Evolutionary conservation across 2,329 filamentous ascomycete species (phyloP).

Genomic region (Myrmaecium sp.): DNA sequence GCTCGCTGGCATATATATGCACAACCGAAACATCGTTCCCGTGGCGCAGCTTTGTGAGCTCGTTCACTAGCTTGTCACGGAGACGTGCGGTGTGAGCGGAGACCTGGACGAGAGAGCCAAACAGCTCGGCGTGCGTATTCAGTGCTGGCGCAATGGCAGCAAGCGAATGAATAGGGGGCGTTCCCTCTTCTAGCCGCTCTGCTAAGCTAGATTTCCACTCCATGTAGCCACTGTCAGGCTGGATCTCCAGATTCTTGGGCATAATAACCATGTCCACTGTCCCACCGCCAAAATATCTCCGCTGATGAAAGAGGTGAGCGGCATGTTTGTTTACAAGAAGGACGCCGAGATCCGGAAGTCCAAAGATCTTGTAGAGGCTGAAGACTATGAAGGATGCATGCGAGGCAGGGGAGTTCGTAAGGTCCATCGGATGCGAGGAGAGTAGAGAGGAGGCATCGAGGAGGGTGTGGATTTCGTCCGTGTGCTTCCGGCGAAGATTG

Average conservation of each 20-base stretch:
- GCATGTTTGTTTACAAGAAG: conserved; percentile 64
- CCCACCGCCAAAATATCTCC: conserved; percentile 53
- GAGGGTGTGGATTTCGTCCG: conserved; percentile 42
- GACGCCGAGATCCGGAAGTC: conserved; percentile 80
- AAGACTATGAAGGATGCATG: conserved; percentile 75
- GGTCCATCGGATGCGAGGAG: conserved; percentile 59
- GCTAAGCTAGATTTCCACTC: conserved; percentile 38
- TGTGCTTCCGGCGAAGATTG: conserved; percentile 6
- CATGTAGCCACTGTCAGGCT: conserved; percentile 35
- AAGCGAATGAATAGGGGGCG: conserved; percentile 47
- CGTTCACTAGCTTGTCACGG: conserved; percentile 30
- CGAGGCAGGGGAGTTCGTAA: conserved; percentile 38
- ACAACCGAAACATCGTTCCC: conserved; percentile 34
- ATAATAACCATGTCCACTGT: conserved; percentile 45
- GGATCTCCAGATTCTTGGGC: too few relatives aligned
- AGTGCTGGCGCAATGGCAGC: conserved; percentile 45
- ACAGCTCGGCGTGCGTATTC: conserved; percentile 37
- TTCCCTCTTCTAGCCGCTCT: conserved; percentile 50
- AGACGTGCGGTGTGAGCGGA: conserved; percentile 41
- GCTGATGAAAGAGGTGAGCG: conserved; percentile 42
- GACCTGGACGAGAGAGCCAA: conserved; percentile 40
- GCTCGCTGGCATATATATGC: too few relatives aligned
- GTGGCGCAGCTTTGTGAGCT: conserved; percentile 33
- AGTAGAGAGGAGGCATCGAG: conserved; percentile 72
- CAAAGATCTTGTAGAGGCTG: conserved; percentile 96